Percentiles rank a stretch among this genome's conserved stretches.
Conservation (phyloP, 768 basidiomycete species). For the Podaxis pistillaris region DNA sequence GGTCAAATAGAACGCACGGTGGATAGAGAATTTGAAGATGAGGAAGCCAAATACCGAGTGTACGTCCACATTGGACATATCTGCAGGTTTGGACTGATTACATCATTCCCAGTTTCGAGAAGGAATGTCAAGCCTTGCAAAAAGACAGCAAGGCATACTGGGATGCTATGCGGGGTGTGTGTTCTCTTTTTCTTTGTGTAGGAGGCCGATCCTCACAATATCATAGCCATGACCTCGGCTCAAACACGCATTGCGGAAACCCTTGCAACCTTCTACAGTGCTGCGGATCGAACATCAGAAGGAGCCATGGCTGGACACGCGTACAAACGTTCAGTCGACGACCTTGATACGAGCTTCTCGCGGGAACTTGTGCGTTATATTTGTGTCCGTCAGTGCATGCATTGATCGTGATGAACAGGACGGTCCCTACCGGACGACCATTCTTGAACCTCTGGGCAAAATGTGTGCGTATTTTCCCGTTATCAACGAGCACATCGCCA, state of each 20-base stretch:
- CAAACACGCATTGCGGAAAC: slow-evolving; percentile 93
- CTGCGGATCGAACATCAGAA: slow-evolving; percentile 80
- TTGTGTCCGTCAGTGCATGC: neutral
- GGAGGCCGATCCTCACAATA: neutral
- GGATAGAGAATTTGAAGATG: slow-evolving; percentile 90
- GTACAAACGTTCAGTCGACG: slow-evolving; percentile 93
- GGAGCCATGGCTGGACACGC: slow-evolving; percentile 97
- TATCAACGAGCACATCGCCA: slow-evolving; percentile 90
- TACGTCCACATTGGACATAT: slow-evolving; percentile 38
- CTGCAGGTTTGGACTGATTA: neutral
- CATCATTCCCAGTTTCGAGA: slow-evolving; percentile 73
- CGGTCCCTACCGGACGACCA: slow-evolving; percentile 89
- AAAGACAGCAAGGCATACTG: slow-evolving; percentile 95
- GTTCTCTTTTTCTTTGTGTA: neutral
- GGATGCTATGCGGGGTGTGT: slow-evolving; percentile 89
- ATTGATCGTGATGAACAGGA: slow-evolving; percentile 53
- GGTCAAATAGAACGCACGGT: slow-evolving; percentile 96
- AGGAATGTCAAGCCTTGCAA: slow-evolving; percentile 90
- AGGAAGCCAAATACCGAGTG: slow-evolving; percentile 89
- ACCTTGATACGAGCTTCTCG: slow-evolving; percentile 81
- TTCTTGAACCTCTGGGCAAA: slow-evolving; percentile 94
- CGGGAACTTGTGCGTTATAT: slow-evolving; percentile 73
- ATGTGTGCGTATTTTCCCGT: slow-evolving; percentile 95
- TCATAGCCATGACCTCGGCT: slow-evolving; percentile 89
- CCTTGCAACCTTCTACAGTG: slow-evolving; percentile 87